Evolutionary conservation across 2,329 filamentous ascomycete species (phyloP).

Genomic region (Calonectria montana): DNA sequence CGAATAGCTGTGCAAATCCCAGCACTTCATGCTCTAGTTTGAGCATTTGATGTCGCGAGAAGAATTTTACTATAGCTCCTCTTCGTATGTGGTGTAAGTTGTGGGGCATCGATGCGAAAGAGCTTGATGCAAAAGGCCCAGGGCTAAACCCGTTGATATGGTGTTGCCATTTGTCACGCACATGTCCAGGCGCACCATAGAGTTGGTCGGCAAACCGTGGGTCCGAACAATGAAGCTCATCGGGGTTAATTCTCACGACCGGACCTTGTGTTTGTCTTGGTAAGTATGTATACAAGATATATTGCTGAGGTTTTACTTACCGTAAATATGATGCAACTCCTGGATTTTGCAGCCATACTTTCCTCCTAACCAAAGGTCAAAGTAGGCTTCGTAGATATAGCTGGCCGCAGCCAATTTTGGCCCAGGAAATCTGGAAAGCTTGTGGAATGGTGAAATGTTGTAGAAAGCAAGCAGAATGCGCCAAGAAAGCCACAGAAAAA

Average conservation of each 20-base stretch:
- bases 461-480: neutral
- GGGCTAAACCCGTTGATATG: conserved; percentile 30
- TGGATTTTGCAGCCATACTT: neutral
- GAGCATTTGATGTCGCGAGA: conserved; percentile 47
- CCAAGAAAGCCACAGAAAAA: neutral
- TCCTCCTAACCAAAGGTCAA: neutral
- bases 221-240: conserved; percentile 53
- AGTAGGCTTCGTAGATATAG: conserved; percentile 2
- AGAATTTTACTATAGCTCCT: conserved; percentile 47
- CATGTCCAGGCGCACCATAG: conserved; percentile 44
- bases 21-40: conserved; percentile 42
- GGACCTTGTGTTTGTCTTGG: conserved; percentile 38
- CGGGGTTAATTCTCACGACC: conserved; percentile 52
- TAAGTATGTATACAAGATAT: neutral
- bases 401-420: neutral
- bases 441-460: neutral
- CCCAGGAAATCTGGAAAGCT: neutral
- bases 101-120: conserved; percentile 40
- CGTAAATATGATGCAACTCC: neutral
- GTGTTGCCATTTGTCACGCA: conserved; percentile 40
- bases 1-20: conserved; percentile 38
- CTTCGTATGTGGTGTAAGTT: conserved; percentile 48
- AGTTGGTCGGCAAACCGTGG: conserved; percentile 51
- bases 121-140: conserved; percentile 17
- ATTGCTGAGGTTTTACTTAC: neutral